A percentile compares a stretch with the other conserved stretches of the same genome.
phyloP scores from a whole-genome alignment of 495 filamentous ascomycete species.

The Aspergillus cavernicola region DNA sequence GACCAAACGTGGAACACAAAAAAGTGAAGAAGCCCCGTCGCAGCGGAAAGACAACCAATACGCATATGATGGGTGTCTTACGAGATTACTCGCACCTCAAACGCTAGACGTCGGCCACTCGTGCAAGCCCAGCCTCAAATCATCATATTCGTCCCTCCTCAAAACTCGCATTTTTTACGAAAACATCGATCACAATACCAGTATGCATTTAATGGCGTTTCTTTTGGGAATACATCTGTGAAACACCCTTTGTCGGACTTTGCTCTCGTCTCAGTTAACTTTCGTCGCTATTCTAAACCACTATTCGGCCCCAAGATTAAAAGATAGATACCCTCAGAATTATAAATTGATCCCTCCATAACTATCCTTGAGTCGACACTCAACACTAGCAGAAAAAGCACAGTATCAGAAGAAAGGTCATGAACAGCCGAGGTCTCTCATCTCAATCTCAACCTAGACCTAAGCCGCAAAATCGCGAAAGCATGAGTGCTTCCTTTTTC shows the following conservation, averaged over 20 bases:
- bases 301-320: background rate
- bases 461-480: background rate
- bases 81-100: slow-evolving; percentile 75
- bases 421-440: background rate
- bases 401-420: background rate
- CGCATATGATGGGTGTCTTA: slow-evolving; percentile 84
- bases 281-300: slow-evolving; percentile 3
- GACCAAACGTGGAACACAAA: slow-evolving; percentile 53
- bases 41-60: slow-evolving; percentile 84
- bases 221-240: background rate
- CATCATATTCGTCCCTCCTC: too few species aligned
- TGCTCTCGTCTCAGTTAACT: background rate
- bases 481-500: too few species aligned
- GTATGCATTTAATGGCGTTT: slow-evolving; percentile 4
- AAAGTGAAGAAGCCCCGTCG: slow-evolving; percentile 64
- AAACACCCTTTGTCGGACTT: background rate
- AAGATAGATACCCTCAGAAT: slow-evolving; percentile 13
- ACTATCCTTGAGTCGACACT: background rate
- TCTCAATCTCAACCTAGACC: too few species aligned
- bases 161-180: too few species aligned
- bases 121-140: too few species aligned
- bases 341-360: background rate
- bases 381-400: too few species aligned
- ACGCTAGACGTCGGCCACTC: slow-evolving; percentile 19
- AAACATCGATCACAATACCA: too few species aligned